These are phyloP conservation scores for Leccinum olivaceopallidum DNA, from an alignment of 768 basidiomycete species.

Conservation along the genomic window DNA sequence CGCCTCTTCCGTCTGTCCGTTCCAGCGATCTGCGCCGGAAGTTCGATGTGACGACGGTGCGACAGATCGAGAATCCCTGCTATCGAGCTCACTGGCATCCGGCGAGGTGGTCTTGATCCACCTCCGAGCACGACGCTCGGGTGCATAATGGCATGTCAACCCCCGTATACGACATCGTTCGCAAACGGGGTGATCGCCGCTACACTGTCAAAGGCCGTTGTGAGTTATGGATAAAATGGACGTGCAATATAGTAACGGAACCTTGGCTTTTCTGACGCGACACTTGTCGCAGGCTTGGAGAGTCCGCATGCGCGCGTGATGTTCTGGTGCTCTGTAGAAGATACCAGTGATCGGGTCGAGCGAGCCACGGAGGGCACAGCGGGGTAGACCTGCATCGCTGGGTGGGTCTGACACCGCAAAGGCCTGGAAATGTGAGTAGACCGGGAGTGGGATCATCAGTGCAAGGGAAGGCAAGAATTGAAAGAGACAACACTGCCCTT, in stretches of 20 bases:
- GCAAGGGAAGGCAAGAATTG: too few species aligned
- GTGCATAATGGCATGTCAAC: constrained; percentile 63
- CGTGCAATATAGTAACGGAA: constrained; percentile 31
- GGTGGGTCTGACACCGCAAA: constrained; percentile 5
- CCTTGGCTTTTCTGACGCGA: constrained; percentile 72
- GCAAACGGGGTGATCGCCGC: constrained; percentile 69
- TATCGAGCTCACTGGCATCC: not conserved
- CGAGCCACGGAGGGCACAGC: constrained; percentile 51
- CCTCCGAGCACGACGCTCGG: constrained; percentile 45
- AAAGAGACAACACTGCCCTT: too few species aligned
- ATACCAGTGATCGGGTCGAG: constrained; percentile 66
- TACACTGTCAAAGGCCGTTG: constrained; percentile 48
- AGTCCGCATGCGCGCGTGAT: constrained; percentile 59
- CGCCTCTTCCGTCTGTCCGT: not conserved
- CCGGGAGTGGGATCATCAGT: not conserved
- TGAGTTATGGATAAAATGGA: too few species aligned
- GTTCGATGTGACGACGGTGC: not conserved
- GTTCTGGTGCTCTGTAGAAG: constrained; percentile 63
- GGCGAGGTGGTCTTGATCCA: not conserved
- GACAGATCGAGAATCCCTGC: not conserved
- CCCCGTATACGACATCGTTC: constrained; percentile 61
- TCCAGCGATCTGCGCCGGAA: too few species aligned
- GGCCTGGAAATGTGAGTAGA: too few species aligned
- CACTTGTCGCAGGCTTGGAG: constrained; percentile 79
- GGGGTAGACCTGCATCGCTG: constrained; percentile 12